phyloP scores from a whole-genome alignment of 352 stramenopile species.

The Globisporangium barbulae region DNA sequence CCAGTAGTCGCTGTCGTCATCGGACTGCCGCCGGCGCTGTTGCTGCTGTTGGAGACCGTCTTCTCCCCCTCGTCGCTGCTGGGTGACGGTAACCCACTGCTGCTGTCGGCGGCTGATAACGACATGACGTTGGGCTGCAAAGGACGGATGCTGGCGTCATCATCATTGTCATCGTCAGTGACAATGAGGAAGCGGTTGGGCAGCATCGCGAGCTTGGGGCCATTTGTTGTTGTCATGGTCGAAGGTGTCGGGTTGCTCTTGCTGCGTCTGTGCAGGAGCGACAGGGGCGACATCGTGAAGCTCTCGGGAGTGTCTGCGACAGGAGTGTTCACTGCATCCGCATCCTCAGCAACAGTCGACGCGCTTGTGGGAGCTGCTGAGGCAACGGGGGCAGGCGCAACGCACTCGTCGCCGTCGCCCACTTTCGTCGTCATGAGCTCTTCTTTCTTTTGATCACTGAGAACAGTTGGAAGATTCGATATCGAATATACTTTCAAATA shows the following conservation, averaged over 20 bases:
- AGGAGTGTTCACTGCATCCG: background rate
- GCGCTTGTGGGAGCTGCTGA: background rate
- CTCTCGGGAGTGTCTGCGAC: background rate
- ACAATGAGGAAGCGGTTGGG: slow-evolving; percentile 5
- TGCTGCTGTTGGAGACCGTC: slow-evolving; percentile 4
- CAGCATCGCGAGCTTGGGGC: slow-evolving; percentile 8
- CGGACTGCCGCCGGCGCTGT: slow-evolving; percentile 8
- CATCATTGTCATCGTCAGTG: background rate
- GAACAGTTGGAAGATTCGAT: background rate
- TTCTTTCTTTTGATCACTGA: background rate
- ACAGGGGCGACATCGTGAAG: background rate
- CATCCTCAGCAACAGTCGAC: background rate
- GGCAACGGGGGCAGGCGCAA: background rate
- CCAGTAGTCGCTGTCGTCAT: background rate
- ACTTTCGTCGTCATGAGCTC: background rate
- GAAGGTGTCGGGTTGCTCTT: slow-evolving; percentile 10
- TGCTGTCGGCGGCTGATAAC: background rate
- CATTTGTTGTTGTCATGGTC: background rate
- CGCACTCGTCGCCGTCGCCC: background rate
- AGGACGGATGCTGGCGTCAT: background rate
- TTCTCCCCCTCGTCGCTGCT: background rate
- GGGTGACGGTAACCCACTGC: background rate
- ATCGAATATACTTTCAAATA: background rate
- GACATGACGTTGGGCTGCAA: background rate
- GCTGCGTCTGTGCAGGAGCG: slow-evolving; percentile 10